phyloP scores from a whole-genome alignment of 192 early-diverging fungal species.

The Paraglomus brasilianum region DNA sequence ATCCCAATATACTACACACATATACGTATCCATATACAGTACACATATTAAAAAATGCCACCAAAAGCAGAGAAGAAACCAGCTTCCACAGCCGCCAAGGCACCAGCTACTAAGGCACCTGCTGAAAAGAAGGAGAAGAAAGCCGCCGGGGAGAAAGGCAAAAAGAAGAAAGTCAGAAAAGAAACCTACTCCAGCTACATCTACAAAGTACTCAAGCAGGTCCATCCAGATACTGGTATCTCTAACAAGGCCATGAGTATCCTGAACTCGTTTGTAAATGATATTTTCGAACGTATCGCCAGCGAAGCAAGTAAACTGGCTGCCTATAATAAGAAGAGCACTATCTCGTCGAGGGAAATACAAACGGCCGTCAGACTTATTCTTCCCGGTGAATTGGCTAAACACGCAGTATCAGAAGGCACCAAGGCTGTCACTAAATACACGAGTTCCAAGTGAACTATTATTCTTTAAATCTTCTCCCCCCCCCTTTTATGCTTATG shows the following conservation, averaged over 20 bases:
- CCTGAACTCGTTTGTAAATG: constrained; percentile 95
- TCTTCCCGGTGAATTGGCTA: constrained; percentile 87
- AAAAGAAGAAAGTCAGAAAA: constrained; percentile 66
- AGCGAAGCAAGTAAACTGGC: constrained; percentile 81
- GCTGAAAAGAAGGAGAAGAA: constrained; percentile 59
- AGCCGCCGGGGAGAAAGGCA: constrained; percentile 56
- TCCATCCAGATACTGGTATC: constrained; percentile 96
- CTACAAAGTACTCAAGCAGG: constrained; percentile 97
- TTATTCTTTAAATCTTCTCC: constrained; percentile 3
- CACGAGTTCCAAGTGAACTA: constrained; percentile 72
- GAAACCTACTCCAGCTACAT: constrained; percentile 95
- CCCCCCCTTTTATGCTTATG: not conserved
- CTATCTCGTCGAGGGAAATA: constrained; percentile 95
- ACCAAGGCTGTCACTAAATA: constrained; percentile 99
- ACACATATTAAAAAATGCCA: constrained; percentile 34
- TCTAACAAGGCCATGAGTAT: constrained; percentile 96
- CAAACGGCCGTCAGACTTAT: constrained; percentile 71
- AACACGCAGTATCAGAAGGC: constrained; percentile 97
- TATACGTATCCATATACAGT: too few relatives aligned
- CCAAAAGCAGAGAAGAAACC: constrained; percentile 50
- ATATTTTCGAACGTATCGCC: constrained; percentile 96
- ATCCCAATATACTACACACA: too few relatives aligned
- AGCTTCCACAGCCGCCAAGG: constrained; percentile 48
- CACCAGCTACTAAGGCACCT: constrained; percentile 60
- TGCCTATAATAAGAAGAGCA: constrained; percentile 92